Percentiles rank a stretch among this genome's conserved stretches.
phyloP scores from a whole-genome alignment of 306 rosid species.

The Casuarina glauca region DNA sequence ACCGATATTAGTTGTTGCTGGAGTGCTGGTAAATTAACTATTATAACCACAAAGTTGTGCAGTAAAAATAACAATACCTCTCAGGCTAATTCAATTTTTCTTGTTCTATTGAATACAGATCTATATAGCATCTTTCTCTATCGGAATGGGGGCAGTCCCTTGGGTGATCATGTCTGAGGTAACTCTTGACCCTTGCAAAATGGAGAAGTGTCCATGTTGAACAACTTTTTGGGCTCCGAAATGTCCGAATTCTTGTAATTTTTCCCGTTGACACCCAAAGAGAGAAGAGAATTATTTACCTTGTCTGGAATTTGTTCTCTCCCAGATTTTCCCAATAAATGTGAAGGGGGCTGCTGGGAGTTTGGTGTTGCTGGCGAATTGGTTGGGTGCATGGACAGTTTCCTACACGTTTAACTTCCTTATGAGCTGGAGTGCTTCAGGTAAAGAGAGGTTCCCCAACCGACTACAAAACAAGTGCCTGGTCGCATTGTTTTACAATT shows the following conservation, averaged over 20 bases:
- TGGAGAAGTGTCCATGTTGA: constrained; percentile 1
- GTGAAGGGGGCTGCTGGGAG: constrained; percentile 84
- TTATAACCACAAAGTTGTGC: constrained; percentile 7
- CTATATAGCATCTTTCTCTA: constrained; percentile 62
- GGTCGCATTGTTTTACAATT: not conserved
- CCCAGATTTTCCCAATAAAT: constrained; percentile 78
- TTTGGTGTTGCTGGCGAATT: constrained; percentile 67
- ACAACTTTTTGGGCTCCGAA: not conserved
- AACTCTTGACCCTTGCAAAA: constrained; percentile 11
- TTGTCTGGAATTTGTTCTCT: constrained; percentile 11
- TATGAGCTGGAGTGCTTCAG: constrained; percentile 74
- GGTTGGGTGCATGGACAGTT: constrained; percentile 87
- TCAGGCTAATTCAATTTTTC: not conserved
- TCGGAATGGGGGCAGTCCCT: constrained; percentile 84
- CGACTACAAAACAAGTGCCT: not conserved
- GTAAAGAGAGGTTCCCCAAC: constrained; percentile 23
- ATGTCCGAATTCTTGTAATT: not conserved
- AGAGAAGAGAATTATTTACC: not conserved
- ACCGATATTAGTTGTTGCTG: constrained; percentile 36
- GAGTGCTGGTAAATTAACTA: constrained; percentile 34
- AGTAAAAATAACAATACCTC: not conserved
- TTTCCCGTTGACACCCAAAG: not conserved
- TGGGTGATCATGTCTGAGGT: constrained; percentile 98
- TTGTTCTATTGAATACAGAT: constrained; percentile 44
- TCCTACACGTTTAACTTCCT: constrained; percentile 81